Evolutionary conservation across 2,329 filamentous ascomycete species (phyloP), one percentile per base, ranked within the genome.

Genomic region (Endocalyx cinctus): DNA sequence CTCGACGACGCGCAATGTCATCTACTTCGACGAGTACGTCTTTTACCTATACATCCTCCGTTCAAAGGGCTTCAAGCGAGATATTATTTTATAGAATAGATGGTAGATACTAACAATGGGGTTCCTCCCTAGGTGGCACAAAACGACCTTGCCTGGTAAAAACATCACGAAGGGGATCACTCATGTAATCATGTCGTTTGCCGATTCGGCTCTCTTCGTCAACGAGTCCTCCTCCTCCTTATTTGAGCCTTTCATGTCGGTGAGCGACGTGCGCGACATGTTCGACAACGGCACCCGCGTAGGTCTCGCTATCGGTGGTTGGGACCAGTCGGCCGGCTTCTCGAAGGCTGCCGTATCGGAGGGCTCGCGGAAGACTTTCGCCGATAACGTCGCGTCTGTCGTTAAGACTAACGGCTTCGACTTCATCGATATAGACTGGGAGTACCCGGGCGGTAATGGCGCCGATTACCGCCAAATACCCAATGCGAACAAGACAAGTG

Each of bases 261-360:
- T 80, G 3, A 52, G 54, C 4, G 52, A 64, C 10, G 63, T 69
- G 13, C 71, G 76, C 10, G 38, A 50, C 12, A 58, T 66, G 35
- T 77, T 80, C 38, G 57, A 57, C 10, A 37, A 57, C 0, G 63
- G 63, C 15, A 79, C 80, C 17, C 77, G 82, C 41, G 57, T 87
- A n/a, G 70, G 82, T 64, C 67, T 87, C 17, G 82, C 83, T 14
- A 77, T 87, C 41, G 83, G 83, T 12, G 84, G 82, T 27, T 87
- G 83, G 82, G 81, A 81, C 1, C 79, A 87, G 40, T 78, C 72
- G 0, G 52, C 55, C 11, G 82, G 80, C 0, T 87, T 86, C 50
- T 67, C 70, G 1, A 51, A 51, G 6, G 80, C 72, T 0, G 74
- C 76, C 2, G 63, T 59, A 31, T 66, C 66, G 1, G 64, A 70